Conservation (phyloP, 108 stramenopile species). For the Conticribra guillardii region DNA sequence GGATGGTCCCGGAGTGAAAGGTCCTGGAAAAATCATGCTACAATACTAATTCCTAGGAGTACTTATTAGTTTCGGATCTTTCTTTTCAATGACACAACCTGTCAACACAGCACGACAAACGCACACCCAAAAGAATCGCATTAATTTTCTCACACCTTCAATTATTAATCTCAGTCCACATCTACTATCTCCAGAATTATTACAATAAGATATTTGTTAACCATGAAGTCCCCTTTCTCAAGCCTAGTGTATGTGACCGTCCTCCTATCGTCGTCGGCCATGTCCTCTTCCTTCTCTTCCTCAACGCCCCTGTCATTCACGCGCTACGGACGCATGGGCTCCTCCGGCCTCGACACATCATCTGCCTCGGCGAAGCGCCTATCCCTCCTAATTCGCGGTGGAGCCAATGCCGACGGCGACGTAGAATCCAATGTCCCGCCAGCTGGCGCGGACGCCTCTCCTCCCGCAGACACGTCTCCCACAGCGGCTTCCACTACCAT, state of each 20-base stretch:
- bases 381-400: constrained; percentile 25
- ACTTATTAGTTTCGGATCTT: too few relatives aligned
- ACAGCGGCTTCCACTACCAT: not conserved
- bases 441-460: not conserved
- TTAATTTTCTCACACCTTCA: too few relatives aligned
- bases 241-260: constrained; percentile 12
- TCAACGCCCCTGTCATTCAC: constrained; percentile 8
- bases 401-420: constrained; percentile 9
- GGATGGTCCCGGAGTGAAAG: too few relatives aligned
- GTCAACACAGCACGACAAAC: too few relatives aligned
- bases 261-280: constrained; percentile 24
- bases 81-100: too few relatives aligned
- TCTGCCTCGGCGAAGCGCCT: not conserved
- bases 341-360: not conserved
- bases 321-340: not conserved
- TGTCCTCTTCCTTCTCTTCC: constrained; percentile 31
- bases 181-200: too few relatives aligned
- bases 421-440: not conserved
- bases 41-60: too few relatives aligned
- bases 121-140: too few relatives aligned
- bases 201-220: too few relatives aligned
- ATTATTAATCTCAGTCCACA: too few relatives aligned
- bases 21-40: too few relatives aligned
- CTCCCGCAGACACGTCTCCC: not conserved
- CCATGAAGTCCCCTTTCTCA: constrained; percentile 11